Evolutionary conservation across 768 basidiomycete species (phyloP).

Genomic region (Amanita pseudoporphyria): DNA sequence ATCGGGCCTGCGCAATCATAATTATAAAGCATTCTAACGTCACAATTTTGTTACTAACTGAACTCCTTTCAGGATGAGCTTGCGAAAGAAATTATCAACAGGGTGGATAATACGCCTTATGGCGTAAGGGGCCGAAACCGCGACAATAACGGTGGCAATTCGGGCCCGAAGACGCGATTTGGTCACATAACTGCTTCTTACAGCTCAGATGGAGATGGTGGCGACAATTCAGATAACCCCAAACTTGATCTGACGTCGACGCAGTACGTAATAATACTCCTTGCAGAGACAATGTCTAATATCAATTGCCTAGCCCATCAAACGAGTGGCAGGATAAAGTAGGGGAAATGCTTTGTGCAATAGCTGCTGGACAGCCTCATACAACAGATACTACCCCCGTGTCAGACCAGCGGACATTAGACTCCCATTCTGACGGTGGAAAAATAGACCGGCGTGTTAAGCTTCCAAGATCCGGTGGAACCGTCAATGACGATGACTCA

Average conservation of each 20-base stretch:
- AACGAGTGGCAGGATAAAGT: conserved; percentile 81
- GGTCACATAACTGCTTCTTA: conserved; percentile 9
- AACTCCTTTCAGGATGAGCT: conserved; percentile 49
- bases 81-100: conserved; percentile 69
- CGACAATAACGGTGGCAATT: conserved; percentile 17
- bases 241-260: conserved; percentile 42
- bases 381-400: conserved; percentile 3
- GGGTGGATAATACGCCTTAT: conserved; percentile 76
- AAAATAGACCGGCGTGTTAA: conserved; percentile 12
- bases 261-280: conserved; percentile 37
- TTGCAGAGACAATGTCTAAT: neutral
- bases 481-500: conserved; percentile 20
- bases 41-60: conserved; percentile 3
- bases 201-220: conserved; percentile 1
- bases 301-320: conserved; percentile 46
- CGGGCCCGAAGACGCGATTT: conserved; percentile 9
- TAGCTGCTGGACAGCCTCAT: conserved; percentile 6
- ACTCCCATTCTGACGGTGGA: neutral
- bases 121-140: conserved; percentile 62
- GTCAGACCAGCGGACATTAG: neutral
- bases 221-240: conserved; percentile 13
- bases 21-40: neutral
- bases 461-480: conserved; percentile 8
- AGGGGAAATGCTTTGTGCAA: conserved; percentile 25
- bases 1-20: neutral